Evolutionary conservation across 176 grass and related monocot species (phyloP), one percentile per base, ranked within the genome.

Genomic region (Triticum turgidum): DNA sequence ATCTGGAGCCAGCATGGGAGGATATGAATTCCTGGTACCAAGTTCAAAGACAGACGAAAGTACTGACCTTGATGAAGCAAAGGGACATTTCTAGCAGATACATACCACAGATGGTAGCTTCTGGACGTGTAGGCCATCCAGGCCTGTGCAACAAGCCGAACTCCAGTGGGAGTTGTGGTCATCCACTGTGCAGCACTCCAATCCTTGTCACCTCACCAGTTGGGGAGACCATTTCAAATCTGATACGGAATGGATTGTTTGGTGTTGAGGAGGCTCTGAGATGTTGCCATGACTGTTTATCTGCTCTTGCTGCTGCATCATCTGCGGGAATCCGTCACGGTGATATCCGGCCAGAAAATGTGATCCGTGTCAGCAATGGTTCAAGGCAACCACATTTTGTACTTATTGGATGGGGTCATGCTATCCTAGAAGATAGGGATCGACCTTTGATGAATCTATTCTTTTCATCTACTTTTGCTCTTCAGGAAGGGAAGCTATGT

Each of bases 21-120:
- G 94, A 94, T 83, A 99, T 99, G 94, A 94, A 92, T 82, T 92
- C 93, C 44, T 96, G 94, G 97, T 99, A 94, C 80, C 97, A 94
- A 73, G 94, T 99, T 73, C 90, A 99, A 54, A 94, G 97, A 74
- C 97, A 99, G 68, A 92, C 80, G 1, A 99, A 99, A 81, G 92
- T 99, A 54, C 66, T 99, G 42, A 92, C 88, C 72, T 54, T 88
- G 79, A 96, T 96, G 97, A 96, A 94, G 78, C 92, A 99, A 88
- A 91, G 91, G 86, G 87, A 92, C 27, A 86, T 99, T 82, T 96
- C 90, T 29, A 94, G 94, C 86, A 96, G 90, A 80, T 91, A 96
- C 78, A 85, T 99, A 86, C 97, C 92, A 2, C 90, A 96, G 47
- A 81, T 99, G 62, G 73, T 91, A 80, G 85, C 89, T 77, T 99